Evolutionary conservation across 2,329 filamentous ascomycete genomes (phyloP), one percentile per base, ranked within the genome.

Genomic region (Cladorrhinum sp.): DNA sequence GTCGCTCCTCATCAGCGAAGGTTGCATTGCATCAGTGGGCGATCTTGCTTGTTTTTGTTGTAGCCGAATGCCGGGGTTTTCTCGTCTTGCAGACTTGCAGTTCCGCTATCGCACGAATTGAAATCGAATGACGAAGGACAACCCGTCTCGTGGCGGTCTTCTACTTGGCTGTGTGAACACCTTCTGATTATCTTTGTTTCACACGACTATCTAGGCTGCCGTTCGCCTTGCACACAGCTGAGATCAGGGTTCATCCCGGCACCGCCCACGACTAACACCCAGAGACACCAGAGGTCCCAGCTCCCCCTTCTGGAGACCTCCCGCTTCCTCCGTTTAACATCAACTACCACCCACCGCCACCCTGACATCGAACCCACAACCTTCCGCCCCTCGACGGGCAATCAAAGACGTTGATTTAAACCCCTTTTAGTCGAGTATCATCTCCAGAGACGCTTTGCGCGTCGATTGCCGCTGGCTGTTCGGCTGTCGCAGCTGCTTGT

Each of bases 111-210:
- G 36, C 54, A 57, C 58, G 20, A 62, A 56, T 55, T 60, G 53
- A 46, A 46, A 46, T 21, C 42, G 42, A 46, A 46, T 46, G 42
- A 46, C 18, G 42, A 46, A 18, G 18, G 42, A 46, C 18, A 62
- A 61, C 61, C 56, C 57, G 63, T 68, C 70, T 70, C 70, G 70
- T 72, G 70, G 69, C 69, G 68, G 59, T 62, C 65, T 62, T 59
- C 65, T 46, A 68, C 65, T 68, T 66, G 68, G 65, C 68, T 67
- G 62, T 64, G 63, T 70, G 69, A 68, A 7, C 20, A 52, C 42
- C 36, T 12, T 42, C 36, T n/a, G 10, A n/a, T 42, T 14, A 14
- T 42, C 36, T 46, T 16, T 20, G 42, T 46, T 18, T 46, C 18
- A 18, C 42, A 18, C 23, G 28, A 55, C 52, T 39, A 23, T 55